Conservation (phyloP, 208 protist genomes). For the Leishmania major region DNA sequence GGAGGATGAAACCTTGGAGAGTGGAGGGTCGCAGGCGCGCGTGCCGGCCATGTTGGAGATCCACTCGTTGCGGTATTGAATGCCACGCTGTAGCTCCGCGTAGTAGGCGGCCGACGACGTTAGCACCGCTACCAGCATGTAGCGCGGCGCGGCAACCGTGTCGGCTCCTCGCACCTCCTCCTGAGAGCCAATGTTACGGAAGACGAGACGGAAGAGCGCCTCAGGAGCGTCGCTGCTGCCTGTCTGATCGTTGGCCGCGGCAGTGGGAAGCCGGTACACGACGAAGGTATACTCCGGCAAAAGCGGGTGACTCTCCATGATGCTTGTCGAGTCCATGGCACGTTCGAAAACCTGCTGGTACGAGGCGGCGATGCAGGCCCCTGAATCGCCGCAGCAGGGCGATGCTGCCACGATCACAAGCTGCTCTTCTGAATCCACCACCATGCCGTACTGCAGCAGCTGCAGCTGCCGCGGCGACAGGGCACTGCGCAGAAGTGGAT, state of each 20-base stretch:
- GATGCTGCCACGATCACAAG: constrained; percentile 73
- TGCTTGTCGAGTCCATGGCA: constrained; percentile 23
- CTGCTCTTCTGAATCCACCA: constrained; percentile 62
- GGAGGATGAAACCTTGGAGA: neutral
- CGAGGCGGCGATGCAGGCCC: constrained; percentile 53
- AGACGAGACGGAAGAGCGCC: constrained; percentile 79
- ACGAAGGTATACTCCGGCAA: constrained; percentile 82
- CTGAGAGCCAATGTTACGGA: constrained; percentile 65
- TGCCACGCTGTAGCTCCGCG: constrained; percentile 31
- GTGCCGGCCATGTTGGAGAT: constrained; percentile 3
- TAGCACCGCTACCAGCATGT: constrained; percentile 76
- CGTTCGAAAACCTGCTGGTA: constrained; percentile 55
- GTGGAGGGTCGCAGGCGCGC: constrained; percentile 3
- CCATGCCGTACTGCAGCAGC: constrained; percentile 81
- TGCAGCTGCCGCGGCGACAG: constrained; percentile 83
- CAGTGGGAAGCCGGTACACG: constrained; percentile 60
- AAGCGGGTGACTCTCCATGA: constrained; percentile 57
- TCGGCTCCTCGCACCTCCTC: neutral
- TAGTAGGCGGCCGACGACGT: constrained; percentile 54
- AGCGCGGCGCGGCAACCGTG: constrained; percentile 46
- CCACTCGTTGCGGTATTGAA: constrained; percentile 29
- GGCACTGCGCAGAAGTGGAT: constrained; percentile 57
- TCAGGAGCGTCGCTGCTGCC: constrained; percentile 19
- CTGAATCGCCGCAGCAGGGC: constrained; percentile 49
- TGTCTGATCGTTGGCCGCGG: constrained; percentile 5